Conservation (phyloP, 345 rosid species). For the Brassica juncea region DNA sequence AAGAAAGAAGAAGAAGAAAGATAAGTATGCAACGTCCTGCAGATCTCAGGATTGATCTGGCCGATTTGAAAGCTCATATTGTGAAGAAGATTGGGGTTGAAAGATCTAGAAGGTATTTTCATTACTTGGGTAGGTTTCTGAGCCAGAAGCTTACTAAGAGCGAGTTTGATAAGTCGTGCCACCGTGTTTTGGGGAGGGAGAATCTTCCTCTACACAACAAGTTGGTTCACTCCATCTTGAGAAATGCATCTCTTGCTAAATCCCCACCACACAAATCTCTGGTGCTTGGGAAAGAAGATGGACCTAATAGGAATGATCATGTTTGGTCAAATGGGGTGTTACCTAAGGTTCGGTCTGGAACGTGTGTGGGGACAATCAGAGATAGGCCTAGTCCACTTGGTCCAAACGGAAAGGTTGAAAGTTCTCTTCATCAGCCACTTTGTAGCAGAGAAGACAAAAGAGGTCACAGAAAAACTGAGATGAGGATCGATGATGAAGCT, state of each 20-base stretch:
- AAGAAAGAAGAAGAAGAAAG: conserved; percentile 1
- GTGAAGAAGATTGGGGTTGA: conserved; percentile 88
- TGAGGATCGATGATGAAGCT: conserved; percentile 52
- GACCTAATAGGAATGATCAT: conserved; percentile 56
- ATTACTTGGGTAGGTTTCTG: conserved; percentile 74
- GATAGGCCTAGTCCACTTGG: conserved; percentile 84
- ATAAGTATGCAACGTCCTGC: conserved; percentile 73
- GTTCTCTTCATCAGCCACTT: conserved; percentile 50
- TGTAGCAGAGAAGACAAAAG: conserved; percentile 57
- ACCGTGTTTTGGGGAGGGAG: conserved; percentile 78
- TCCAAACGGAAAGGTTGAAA: conserved; percentile 77
- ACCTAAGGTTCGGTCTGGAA: conserved; percentile 68
- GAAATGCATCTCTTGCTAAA: conserved; percentile 74
- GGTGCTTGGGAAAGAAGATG: conserved; percentile 52
- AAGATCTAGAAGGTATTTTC: conserved; percentile 75
- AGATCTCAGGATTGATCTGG: conserved; percentile 79
- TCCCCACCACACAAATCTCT: conserved; percentile 65
- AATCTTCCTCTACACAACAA: conserved; percentile 87
- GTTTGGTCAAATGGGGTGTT: conserved; percentile 82
- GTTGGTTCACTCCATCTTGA: conserved; percentile 75
- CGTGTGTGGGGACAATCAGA: conserved; percentile 62
- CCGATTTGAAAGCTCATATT: conserved; percentile 70
- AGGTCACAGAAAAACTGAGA: conserved; percentile 48
- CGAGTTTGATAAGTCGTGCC: conserved; percentile 81
- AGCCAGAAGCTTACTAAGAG: conserved; percentile 82